These are phyloP conservation scores for Adansonia grandidieri DNA, from an alignment of 441 rosid genomes.

Conservation along the genomic window DNA sequence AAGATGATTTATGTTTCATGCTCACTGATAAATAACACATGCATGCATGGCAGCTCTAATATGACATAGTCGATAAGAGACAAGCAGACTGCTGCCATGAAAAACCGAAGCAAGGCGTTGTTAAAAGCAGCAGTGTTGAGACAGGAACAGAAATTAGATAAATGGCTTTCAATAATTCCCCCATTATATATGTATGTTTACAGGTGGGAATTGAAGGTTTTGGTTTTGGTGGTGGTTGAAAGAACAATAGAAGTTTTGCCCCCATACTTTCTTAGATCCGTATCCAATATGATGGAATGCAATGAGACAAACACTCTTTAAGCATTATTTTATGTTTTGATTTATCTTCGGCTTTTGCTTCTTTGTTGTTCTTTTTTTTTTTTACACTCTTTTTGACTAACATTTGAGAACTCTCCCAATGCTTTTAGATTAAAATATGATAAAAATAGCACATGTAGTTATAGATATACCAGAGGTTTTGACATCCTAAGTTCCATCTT, in stretches of 20 bases:
- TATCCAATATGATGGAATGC: conserved; percentile 34
- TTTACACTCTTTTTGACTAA: conserved; percentile 27
- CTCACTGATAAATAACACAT: conserved; percentile 7
- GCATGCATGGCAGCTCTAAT: conserved; percentile 5
- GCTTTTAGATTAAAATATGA: conserved; percentile 21
- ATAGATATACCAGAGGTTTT: conserved; percentile 32
- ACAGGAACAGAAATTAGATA: conserved; percentile 32
- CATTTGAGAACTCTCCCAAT: conserved; percentile 22
- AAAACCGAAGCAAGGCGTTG: conserved; percentile 43
- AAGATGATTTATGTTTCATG: not conserved
- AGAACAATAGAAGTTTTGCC: conserved; percentile 35
- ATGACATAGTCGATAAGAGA: conserved; percentile 29
- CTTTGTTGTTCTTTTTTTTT: not conserved
- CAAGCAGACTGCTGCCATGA: conserved; percentile 32
- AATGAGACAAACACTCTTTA: not conserved
- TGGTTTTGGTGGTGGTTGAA: conserved; percentile 68
- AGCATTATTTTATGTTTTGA: not conserved
- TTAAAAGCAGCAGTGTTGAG: conserved; percentile 31
- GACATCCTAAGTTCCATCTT: conserved; percentile 52
- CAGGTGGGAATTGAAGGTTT: conserved; percentile 33
- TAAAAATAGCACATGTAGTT: conserved; percentile 36
- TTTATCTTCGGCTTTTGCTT: not conserved
- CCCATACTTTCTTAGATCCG: conserved; percentile 50
- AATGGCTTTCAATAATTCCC: conserved; percentile 9
- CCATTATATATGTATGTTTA: conserved; percentile 7